Evolutionary conservation across 768 basidiomycete species (phyloP).

Genomic region (Lentinula detonsa): DNA sequence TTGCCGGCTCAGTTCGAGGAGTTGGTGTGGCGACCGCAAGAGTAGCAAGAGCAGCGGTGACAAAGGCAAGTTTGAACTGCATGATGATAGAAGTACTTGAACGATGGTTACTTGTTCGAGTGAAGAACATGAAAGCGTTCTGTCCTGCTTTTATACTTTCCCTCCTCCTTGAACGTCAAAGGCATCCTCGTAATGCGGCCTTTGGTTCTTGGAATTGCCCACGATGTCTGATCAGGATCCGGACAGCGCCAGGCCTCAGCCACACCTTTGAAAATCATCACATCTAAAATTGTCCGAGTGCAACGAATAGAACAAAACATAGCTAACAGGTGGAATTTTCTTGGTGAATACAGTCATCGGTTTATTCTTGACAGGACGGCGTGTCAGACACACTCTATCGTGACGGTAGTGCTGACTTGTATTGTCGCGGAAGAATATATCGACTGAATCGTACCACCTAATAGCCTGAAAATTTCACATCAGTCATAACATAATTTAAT

Average conservation of each 20-base stretch:
- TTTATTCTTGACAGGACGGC: not conserved
- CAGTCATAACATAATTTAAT: not conserved
- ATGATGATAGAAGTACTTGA: constrained; percentile 5
- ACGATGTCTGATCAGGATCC: not conserved
- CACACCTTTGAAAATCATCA: not conserved
- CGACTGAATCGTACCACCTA: not conserved
- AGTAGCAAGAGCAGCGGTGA: constrained; percentile 1
- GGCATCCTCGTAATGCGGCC: not conserved
- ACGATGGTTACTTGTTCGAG: constrained; percentile 6
- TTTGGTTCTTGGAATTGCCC: not conserved
- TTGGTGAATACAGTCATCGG: not conserved
- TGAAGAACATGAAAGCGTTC: not conserved
- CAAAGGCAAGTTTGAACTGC: constrained; percentile 6
- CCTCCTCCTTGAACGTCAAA: not conserved
- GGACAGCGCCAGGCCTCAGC: not conserved
- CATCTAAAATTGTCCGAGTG: not conserved
- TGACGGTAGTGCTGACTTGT: not conserved
- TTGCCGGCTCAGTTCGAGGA: constrained; percentile 3
- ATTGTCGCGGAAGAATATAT: too few relatives aligned
- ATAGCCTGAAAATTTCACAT: not conserved
- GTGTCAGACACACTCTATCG: not conserved
- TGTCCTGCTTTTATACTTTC: not conserved
- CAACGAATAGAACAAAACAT: not conserved
- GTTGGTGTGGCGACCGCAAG: constrained; percentile 2
- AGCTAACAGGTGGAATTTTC: not conserved